Base-by-base conservation (phyloP, 208 protist genomes). In the Trypanosomatidae sp. region DNA sequence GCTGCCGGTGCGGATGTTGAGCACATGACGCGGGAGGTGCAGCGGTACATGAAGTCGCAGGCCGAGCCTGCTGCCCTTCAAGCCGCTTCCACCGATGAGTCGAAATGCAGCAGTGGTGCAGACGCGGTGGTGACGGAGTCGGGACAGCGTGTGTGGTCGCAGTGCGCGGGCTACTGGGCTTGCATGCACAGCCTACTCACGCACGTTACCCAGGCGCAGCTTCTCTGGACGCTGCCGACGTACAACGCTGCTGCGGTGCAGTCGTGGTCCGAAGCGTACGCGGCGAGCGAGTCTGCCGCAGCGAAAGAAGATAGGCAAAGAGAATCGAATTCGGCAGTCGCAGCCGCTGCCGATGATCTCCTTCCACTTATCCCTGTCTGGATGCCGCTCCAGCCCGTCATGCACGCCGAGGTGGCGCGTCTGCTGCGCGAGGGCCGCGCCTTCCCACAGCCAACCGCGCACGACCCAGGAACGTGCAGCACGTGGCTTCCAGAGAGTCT, bases 171-270 rank as follows among this genome's bases (percentile, higher is more conserved):
- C 28, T 82, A 86, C 36, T 86, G 81, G 81, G 46, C 52, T 7
- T 79, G 76, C 44, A 22, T 85, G 19, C 17, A 55, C 12, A 36
- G 59, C 62, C 47, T 85, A 15, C 41, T 74, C 2, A 30, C 64
- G 1, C 19, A 65, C 19, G 25, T 77, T 5, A 69, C 72, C 22
- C 41, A 58, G 2, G 64, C 70, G 17, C 41, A 44, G 3, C 62
- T 77, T 3, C 22, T 74, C 13, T 77, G 79, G 78, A 84, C 70
- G 0, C 66, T 81, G 72, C 84, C 84, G n/a, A 89, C 73, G 43
- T 80, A 79, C 49, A 76, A 89, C 66, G 65, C 53, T 1, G 71
- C 47, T 1, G 81, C 83, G n/a, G 73, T 77, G 41, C 43, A 12
- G 7, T 55, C 64, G 56, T 89, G 84, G 84, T n/a, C n/a, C n/a